These are phyloP conservation scores for Diaporthe ampelina DNA, from an alignment of 2,329 filamentous ascomycete genomes.

Conservation along the genomic window DNA sequence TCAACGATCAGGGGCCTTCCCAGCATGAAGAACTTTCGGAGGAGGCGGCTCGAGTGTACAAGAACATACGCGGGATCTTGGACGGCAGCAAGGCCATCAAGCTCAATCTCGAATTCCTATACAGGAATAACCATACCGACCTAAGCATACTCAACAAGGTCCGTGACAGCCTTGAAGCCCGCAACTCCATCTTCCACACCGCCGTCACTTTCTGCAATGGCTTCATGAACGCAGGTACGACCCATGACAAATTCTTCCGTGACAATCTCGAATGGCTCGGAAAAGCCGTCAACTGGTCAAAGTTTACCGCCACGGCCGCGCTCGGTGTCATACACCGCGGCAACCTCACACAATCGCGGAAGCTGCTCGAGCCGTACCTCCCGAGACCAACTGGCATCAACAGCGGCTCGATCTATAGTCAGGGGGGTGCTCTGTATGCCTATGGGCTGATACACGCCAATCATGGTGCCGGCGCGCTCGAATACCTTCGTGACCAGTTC, in stretches of 20 bases:
- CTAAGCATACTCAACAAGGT: constrained; percentile 95
- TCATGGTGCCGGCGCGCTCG: constrained; percentile 90
- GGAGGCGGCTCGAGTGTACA: constrained; percentile 69
- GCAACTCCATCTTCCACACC: constrained; percentile 98
- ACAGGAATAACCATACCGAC: constrained; percentile 94
- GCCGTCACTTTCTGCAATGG: constrained; percentile 98
- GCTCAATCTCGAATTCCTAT: constrained; percentile 95
- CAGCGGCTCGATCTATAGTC: constrained; percentile 91
- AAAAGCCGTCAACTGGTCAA: constrained; percentile 99
- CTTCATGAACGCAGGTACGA: constrained; percentile 99
- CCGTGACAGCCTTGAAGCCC: constrained; percentile 89
- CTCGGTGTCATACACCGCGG: constrained; percentile 97
- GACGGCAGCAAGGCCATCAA: constrained; percentile 94
- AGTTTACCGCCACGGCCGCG: constrained; percentile 97
- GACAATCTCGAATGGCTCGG: constrained; percentile 98
- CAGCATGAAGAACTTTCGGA: constrained; percentile 68
- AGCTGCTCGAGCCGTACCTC: constrained; percentile 94
- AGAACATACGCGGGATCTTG: constrained; percentile 77
- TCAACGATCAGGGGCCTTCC: constrained; percentile 64
- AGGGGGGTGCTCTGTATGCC: constrained; percentile 95
- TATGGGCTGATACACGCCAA: constrained; percentile 98
- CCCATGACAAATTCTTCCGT: constrained; percentile 98
- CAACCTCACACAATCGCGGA: constrained; percentile 92
- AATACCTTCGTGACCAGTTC: constrained; percentile 84
- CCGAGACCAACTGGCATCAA: constrained; percentile 82